Conservation (phyloP, 352 stramenopile genomes). For the Phytopythium delawarense region DNA sequence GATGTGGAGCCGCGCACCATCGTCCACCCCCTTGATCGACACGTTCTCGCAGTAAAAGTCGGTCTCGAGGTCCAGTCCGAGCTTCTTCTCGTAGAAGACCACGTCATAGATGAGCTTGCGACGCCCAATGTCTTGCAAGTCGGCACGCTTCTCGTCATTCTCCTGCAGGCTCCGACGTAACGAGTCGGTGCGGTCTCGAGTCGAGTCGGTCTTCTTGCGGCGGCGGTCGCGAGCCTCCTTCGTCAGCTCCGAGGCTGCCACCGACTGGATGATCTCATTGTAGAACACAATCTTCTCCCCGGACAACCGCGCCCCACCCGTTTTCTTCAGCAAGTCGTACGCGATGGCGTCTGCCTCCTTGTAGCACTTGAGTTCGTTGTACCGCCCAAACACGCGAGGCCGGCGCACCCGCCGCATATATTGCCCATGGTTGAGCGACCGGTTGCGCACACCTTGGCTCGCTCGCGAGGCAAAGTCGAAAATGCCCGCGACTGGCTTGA, state of each 20-base stretch:
- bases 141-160: slow-evolving; percentile 38
- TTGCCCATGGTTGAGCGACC: slow-evolving; percentile 74
- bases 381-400: slow-evolving; percentile 84
- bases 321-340: slow-evolving; percentile 79
- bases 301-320: slow-evolving; percentile 56
- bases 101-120: slow-evolving; percentile 78
- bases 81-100: slow-evolving; percentile 75
- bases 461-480: slow-evolving; percentile 89
- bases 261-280: slow-evolving; percentile 79
- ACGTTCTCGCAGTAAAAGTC: slow-evolving; percentile 89
- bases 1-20: slow-evolving; percentile 36
- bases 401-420: slow-evolving; percentile 74
- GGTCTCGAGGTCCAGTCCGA: slow-evolving; percentile 84
- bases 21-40: slow-evolving; percentile 76
- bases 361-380: slow-evolving; percentile 88
- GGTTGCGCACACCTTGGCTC: slow-evolving; percentile 81
- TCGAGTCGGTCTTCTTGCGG: slow-evolving; percentile 48
- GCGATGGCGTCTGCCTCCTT: slow-evolving; percentile 86
- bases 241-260: slow-evolving; percentile 67
- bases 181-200: slow-evolving; percentile 59
- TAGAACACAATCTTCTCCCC: slow-evolving; percentile 89
- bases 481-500: slow-evolving; percentile 85
- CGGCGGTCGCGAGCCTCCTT: slow-evolving; percentile 65
- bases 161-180: slow-evolving; percentile 67
- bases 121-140: slow-evolving; percentile 14